Base-by-base conservation (phyloP, 2,329 filamentous ascomycete genomes). In the Hirsutella minnesotensis region DNA sequence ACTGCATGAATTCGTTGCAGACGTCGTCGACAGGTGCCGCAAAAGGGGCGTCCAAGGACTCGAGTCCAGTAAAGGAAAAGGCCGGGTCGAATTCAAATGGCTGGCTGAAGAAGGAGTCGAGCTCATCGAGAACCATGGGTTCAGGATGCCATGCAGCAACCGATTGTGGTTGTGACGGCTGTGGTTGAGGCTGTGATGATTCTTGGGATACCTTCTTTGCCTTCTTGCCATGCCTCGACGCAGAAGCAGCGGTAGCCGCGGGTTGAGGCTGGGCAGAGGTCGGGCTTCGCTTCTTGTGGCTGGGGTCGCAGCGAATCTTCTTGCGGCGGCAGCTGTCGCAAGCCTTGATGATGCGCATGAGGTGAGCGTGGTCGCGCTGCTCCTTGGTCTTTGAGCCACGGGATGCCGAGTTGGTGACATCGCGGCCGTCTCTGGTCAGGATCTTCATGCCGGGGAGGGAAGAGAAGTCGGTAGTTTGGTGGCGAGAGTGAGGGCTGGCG, bases 291-390 rank as follows among this genome's bases (percentile, higher is more conserved):
- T 69, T 70, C 65, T 69, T 74, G 57, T 79, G 75, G 60, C 69
- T 74, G 3, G 75, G 75, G 49, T 77, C 73, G 55, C 75, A 79
- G 38, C 75, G 70, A 34, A 75, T 68, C 70, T 82, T 82, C 69
- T 79, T 81, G 56, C 65, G 68, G 46, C 68, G 65, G 64, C 78
- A 82, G 46, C 66, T 64, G 36, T 79, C 73, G 56, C 78, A 82
- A n/a, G 78, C 78, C 63, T 80, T 80, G 56, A 81, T 75, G 54
- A 78, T 77, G 46, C 78, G 67, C 74, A 82, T 81, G 38, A 81
- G 61, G 50, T 80, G 77, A 5, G 78, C 78, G 53, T 81, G 78
- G 42, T 81, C 77, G 29, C 78, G 70, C 64, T 81, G 77, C 64
- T 81, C 77, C 66, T 78, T 79, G 41, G 78, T 79, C 64, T 81